Conservation (phyloP, 371 early-diverging fungal species). For the Chytridium lagenaria region DNA sequence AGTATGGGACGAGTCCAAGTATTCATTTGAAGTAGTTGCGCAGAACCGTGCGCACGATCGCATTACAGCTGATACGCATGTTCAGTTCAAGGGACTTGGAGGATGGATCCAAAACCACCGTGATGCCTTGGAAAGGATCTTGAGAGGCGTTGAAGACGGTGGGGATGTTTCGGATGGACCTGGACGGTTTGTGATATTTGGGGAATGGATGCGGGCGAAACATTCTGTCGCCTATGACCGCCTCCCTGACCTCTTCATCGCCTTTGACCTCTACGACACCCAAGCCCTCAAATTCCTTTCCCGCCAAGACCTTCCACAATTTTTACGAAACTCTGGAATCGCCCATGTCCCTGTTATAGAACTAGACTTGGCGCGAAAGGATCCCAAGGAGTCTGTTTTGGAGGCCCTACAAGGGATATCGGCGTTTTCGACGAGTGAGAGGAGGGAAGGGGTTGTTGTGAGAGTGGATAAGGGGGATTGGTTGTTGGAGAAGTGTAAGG, state of each 20-base stretch:
- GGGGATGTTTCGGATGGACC: constrained; percentile 19
- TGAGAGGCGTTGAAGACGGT: constrained; percentile 15
- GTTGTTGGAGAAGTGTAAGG: constrained; percentile 51
- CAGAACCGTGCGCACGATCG: too few species aligned
- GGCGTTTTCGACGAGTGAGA: constrained; percentile 12
- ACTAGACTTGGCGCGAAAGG: not conserved
- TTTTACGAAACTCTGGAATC: constrained; percentile 18
- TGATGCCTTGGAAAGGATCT: constrained; percentile 41
- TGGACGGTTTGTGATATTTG: constrained; percentile 52
- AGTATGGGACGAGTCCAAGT: too few species aligned
- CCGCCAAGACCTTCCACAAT: constrained; percentile 22
- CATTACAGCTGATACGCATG: too few species aligned
- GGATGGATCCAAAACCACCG: constrained; percentile 56
- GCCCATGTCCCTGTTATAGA: constrained; percentile 10
- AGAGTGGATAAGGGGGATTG: constrained; percentile 44
- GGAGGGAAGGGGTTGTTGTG: constrained; percentile 41
- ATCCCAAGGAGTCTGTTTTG: constrained; percentile 8
- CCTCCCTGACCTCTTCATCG: constrained; percentile 57
- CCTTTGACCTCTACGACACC: constrained; percentile 54
- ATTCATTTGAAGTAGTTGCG: too few species aligned
- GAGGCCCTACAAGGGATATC: constrained; percentile 18
- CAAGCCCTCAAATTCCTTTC: constrained; percentile 26
- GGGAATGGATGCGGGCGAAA: constrained; percentile 62
- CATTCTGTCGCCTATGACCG: constrained; percentile 58
- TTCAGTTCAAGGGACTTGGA: too few species aligned